These are phyloP conservation scores for Phytophthora cryptogea DNA, from an alignment of 352 stramenopile genomes.

Conservation along the genomic window DNA sequence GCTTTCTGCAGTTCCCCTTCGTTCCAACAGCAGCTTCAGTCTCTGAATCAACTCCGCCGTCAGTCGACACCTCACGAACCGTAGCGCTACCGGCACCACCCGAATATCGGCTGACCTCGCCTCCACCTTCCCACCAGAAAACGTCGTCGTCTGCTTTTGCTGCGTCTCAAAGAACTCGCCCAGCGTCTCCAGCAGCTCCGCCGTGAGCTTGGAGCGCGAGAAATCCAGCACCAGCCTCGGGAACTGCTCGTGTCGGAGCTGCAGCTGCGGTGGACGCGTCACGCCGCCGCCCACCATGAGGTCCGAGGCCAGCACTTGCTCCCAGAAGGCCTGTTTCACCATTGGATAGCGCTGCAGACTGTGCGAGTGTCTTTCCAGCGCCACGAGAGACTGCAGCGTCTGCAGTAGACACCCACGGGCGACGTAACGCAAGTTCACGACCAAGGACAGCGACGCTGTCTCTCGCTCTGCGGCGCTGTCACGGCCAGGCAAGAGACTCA, in stretches of 20 bases:
- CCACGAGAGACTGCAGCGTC: conserved; percentile 12
- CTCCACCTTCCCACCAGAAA: conserved; percentile 12
- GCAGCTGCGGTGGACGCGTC: conserved; percentile 19
- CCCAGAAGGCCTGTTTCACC: conserved; percentile 44
- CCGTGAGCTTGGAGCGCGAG: conserved; percentile 26
- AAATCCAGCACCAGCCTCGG: conserved; percentile 45
- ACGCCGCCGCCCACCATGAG: conserved; percentile 13
- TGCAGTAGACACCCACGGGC: not conserved
- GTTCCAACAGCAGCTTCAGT: conserved; percentile 19
- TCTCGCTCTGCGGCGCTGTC: conserved; percentile 29
- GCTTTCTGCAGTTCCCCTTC: not conserved
- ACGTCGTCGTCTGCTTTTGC: conserved; percentile 2
- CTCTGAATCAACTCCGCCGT: conserved; percentile 21
- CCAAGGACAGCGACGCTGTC: conserved; percentile 30
- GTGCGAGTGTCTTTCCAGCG: conserved; percentile 35
- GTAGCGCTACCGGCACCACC: conserved; percentile 26
- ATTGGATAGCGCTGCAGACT: conserved; percentile 34
- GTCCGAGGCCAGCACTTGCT: conserved; percentile 30
- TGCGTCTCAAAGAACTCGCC: conserved; percentile 24
- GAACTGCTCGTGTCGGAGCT: conserved; percentile 30
- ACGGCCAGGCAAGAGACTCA: conserved; percentile 25
- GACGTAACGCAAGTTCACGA: conserved; percentile 27
- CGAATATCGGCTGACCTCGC: not conserved
- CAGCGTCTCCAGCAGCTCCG: conserved; percentile 24
- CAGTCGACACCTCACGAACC: conserved; percentile 30